Evolutionary conservation across 2,329 filamentous ascomycete genomes (phyloP), one percentile per base, ranked within the genome.

Genomic region (Diaporthe caulivora): DNA sequence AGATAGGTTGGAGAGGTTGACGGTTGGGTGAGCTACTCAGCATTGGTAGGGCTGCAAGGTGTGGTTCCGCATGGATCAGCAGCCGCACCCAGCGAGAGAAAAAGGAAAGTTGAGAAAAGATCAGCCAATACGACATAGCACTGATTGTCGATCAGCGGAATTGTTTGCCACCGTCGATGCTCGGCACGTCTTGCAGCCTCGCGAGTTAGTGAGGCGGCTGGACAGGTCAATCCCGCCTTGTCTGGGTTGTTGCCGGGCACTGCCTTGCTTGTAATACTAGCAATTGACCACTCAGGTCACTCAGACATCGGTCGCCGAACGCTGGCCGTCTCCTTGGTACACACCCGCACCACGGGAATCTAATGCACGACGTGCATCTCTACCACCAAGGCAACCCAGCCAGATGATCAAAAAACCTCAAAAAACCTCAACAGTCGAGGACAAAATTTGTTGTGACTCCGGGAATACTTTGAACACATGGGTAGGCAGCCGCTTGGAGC

Each of bases 1-100:
- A 76, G 86, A 86, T 72, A 86, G 92, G 72, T 82, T 94, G 75
- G 89, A 92, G 80, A 88, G 86, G 75, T 82, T 94, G 70, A 84
- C 81, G 54, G 75, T 85, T 74, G 78, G 77, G 31, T 79, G 75
- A 74, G 72, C 5, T 15, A 26, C 17, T 44, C 26, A 53, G 49
- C 31, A 10, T 26, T 44, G 40, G 31, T 34, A 55, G 67, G 67
- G 71, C 53, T 57, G 40, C 34, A 34, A 8, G 53, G 24, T 51
- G 55, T 37, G 24, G 31, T 18, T 21, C 42, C 34, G 69, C 58
- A 71, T 62, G 69, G 44, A 62, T 53, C 58, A 65, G 53, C 42
- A 70, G 55, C 47, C 69, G 69, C 21, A 24, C 53, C 69, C 51
- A 62, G 34, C 53, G 29, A 31, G 37, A 26, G 44, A 71, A 42